These are phyloP conservation scores for Suillus discolor DNA, from an alignment of 768 basidiomycete species.

Conservation along the genomic window DNA sequence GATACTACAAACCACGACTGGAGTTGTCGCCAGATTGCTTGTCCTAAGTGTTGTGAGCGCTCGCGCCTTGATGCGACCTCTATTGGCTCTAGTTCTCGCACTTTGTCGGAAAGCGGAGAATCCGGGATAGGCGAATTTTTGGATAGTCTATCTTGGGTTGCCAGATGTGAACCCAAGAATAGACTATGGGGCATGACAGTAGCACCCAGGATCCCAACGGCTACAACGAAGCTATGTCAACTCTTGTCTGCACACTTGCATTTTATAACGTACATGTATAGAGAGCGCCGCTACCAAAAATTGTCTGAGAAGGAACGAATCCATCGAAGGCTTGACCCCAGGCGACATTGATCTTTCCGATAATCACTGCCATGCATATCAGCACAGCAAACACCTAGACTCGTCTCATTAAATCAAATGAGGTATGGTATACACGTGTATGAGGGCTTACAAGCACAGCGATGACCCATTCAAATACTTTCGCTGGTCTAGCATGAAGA, in stretches of 20 bases:
- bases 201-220: slow-evolving; percentile 76
- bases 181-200: slow-evolving; percentile 94
- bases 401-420: background rate
- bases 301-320: slow-evolving; percentile 68
- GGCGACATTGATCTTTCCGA: slow-evolving; percentile 66
- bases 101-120: background rate
- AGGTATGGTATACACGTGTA: background rate
- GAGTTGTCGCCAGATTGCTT: slow-evolving; percentile 1
- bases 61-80: slow-evolving; percentile 4
- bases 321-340: slow-evolving; percentile 79
- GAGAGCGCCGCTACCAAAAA: slow-evolving; percentile 57
- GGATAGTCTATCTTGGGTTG: slow-evolving; percentile 76
- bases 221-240: slow-evolving; percentile 34
- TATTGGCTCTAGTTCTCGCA: background rate
- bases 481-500: slow-evolving; percentile 63
- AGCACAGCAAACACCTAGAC: slow-evolving; percentile 69
- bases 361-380: slow-evolving; percentile 76
- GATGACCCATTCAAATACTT: slow-evolving; percentile 68
- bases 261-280: slow-evolving; percentile 60
- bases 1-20: slow-evolving; percentile 28
- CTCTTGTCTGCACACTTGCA: slow-evolving; percentile 13
- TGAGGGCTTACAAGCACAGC: slow-evolving; percentile 52
- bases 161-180: slow-evolving; percentile 86
- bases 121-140: slow-evolving; percentile 28
- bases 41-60: background rate